These are phyloP conservation scores for Arthrobotrys musiformis DNA, from an alignment of 2,329 filamentous ascomycete species.

Conservation along the genomic window DNA sequence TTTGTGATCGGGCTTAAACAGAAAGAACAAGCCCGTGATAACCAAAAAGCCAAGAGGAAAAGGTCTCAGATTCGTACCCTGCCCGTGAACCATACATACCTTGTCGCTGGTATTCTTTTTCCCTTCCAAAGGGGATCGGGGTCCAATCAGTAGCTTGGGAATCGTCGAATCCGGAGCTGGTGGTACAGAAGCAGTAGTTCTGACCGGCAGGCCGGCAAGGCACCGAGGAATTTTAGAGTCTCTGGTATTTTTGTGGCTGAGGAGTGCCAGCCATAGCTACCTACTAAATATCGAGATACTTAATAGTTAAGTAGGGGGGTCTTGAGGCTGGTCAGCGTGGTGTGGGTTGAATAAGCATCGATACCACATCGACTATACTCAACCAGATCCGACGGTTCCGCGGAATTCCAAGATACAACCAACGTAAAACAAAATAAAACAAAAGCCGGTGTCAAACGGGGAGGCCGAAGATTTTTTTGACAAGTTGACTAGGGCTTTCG, in stretches of 20 bases:
- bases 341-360: no score
- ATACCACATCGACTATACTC: no score
- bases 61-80: slow-evolving; percentile 7
- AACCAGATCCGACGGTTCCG: slow-evolving; percentile 2
- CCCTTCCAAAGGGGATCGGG: not conserved
- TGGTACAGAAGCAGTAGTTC: not conserved
- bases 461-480: no score
- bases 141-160: slow-evolving; percentile 1
- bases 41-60: not conserved
- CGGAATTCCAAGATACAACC: not conserved
- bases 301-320: no score
- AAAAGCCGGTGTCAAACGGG: no score
- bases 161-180: slow-evolving; percentile 15
- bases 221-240: slow-evolving; percentile 4
- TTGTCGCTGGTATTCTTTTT: not conserved
- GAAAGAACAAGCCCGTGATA: slow-evolving; percentile 5
- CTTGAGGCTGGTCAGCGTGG: no score
- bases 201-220: slow-evolving; percentile 16
- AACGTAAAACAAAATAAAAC: no score
- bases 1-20: not conserved
- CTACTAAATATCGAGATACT: no score
- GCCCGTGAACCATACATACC: no score
- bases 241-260: not conserved
- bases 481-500: no score
- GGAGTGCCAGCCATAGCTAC: not conserved